Evolutionary conservation across 2,329 filamentous ascomycete genomes (phyloP).

Genomic region (Pseudocercospora musae): DNA sequence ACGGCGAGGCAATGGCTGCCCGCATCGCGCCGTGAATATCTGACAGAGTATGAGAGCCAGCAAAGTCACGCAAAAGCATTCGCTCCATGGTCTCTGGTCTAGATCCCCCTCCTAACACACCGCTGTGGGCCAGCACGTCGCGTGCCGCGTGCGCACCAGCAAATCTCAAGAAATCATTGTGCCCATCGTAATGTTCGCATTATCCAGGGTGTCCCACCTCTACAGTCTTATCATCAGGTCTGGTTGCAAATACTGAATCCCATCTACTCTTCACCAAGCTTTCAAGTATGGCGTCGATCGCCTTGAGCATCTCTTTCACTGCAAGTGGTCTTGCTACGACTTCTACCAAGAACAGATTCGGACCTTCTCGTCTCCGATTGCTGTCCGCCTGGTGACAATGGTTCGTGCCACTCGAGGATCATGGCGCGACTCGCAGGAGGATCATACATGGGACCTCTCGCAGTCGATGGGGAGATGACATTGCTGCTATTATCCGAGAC

Average conservation of each 20-base stretch:
- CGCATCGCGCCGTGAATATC: neutral
- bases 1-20: neutral
- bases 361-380: neutral
- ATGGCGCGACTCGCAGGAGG: neutral
- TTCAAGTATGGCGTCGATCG: neutral
- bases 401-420: neutral
- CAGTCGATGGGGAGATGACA: neutral
- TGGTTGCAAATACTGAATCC: neutral
- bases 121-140: neutral
- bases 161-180: neutral
- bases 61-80: neutral
- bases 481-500: neutral
- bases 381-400: neutral
- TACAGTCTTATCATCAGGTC: neutral
- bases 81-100: neutral
- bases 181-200: neutral
- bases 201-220: neutral
- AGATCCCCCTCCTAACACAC: neutral
- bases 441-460: neutral
- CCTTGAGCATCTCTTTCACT: neutral
- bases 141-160: neutral
- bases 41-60: neutral
- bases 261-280: neutral
- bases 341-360: neutral
- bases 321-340: neutral